phyloP scores from a whole-genome alignment of 2,329 filamentous ascomycete species.

The Penicillium palitans region DNA sequence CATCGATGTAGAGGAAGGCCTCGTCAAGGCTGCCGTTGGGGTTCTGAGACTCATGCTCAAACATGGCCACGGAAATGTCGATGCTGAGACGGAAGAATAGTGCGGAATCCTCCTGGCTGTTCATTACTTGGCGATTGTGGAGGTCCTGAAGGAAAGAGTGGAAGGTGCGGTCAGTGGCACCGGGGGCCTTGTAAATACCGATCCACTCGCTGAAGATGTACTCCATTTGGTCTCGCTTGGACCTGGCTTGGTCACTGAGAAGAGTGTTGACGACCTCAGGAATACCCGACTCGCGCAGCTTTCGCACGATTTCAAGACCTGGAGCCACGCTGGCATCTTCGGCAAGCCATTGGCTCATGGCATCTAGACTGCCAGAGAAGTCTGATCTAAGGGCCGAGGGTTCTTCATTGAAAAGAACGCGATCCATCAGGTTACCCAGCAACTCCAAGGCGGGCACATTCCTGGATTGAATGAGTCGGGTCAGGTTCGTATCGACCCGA shows the following conservation, averaged over 20 bases:
- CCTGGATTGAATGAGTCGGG: conserved; percentile 69
- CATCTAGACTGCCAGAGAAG: conserved; percentile 79
- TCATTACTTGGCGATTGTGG: conserved; percentile 70
- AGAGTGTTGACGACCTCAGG: conserved; percentile 57
- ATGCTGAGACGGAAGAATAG: conserved; percentile 78
- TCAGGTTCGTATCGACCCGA: conserved; percentile 69
- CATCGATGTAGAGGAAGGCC: conserved; percentile 69
- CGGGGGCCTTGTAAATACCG: conserved; percentile 74
- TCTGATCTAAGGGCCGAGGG: conserved; percentile 80
- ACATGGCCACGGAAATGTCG: conserved; percentile 74
- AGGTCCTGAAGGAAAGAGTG: conserved; percentile 81
- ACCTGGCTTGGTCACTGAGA: conserved; percentile 57
- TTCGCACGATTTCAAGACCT: conserved; percentile 70
- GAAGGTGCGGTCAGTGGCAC: conserved; percentile 69
- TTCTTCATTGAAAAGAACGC: conserved; percentile 73
- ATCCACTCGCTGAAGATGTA: conserved; percentile 98
- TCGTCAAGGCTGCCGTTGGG: conserved; percentile 61
- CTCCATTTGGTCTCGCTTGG: conserved; percentile 79
- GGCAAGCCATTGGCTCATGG: conserved; percentile 75
- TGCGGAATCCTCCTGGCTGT: conserved; percentile 72
- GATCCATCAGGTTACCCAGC: conserved; percentile 75
- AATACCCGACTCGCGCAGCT: conserved; percentile 57
- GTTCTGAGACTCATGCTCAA: conserved; percentile 67
- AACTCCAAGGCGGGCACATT: conserved; percentile 75
- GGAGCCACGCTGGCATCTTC: conserved; percentile 67